These are phyloP conservation scores for Populus ilicifolia DNA, from an alignment of 345 rosid species.

Conservation along the genomic window DNA sequence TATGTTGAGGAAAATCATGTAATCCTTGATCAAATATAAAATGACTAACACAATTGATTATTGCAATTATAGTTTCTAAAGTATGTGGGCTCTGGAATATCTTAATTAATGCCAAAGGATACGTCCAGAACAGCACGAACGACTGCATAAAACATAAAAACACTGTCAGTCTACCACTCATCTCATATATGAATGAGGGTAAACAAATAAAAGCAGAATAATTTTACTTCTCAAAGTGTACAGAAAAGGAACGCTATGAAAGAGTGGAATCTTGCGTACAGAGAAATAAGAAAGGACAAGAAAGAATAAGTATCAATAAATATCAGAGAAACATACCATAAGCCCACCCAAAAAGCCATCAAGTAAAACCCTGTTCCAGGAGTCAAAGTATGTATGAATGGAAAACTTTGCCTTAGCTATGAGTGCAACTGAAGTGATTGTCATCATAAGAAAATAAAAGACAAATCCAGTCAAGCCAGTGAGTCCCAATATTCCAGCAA, in stretches of 20 bases:
- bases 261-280: neutral
- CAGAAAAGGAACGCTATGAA: neutral
- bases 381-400: slow-evolving; percentile 64
- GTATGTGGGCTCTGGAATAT: neutral
- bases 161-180: slow-evolving; percentile 2
- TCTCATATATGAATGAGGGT: neutral
- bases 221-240: neutral
- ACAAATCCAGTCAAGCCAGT: slow-evolving; percentile 78
- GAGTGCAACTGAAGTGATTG: slow-evolving; percentile 75
- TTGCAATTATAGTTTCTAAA: neutral
- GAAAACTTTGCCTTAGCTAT: slow-evolving; percentile 83
- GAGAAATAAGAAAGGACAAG: neutral
- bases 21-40: neutral
- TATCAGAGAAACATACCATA: slow-evolving; percentile 50
- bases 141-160: slow-evolving; percentile 63
- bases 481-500: slow-evolving; percentile 88
- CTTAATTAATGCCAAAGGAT: slow-evolving; percentile 47
- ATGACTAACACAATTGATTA: neutral
- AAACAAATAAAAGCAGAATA: neutral
- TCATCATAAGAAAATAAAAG: slow-evolving; percentile 77
- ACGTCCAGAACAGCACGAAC: slow-evolving; percentile 99
- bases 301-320: neutral
- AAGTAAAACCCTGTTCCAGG: slow-evolving; percentile 65
- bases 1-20: neutral
- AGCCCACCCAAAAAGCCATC: slow-evolving; percentile 93